A percentile compares a stretch with the other conserved stretches of the same genome.
phyloP scores from a whole-genome alignment of 768 basidiomycete species.

The Amanita exitialis region DNA sequence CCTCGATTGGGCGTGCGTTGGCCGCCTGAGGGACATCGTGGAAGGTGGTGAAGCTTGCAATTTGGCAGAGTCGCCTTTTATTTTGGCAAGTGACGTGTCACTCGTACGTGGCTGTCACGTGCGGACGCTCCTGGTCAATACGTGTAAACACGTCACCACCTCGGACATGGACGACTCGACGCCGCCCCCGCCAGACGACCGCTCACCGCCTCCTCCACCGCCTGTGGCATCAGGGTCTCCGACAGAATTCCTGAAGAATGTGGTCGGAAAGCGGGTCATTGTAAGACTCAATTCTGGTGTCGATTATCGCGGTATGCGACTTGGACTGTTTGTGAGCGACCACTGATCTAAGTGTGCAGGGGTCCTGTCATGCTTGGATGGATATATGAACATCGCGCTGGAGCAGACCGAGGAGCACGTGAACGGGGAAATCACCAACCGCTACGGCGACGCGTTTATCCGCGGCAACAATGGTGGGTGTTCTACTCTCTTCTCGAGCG shows the following conservation, averaged over 20 bases:
- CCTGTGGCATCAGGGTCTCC: conserved; percentile 65
- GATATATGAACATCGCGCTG: conserved; percentile 98
- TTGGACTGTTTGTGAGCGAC: not conserved
- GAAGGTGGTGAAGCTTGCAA: not conserved
- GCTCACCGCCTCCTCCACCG: conserved; percentile 27
- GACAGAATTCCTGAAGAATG: conserved; percentile 88
- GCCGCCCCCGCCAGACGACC: conserved; percentile 15
- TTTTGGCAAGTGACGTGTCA: conserved; percentile 7
- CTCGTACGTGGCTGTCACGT: conserved; percentile 7
- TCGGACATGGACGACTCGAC: not conserved
- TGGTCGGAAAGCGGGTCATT: conserved; percentile 93
- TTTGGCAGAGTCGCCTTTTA: not conserved
- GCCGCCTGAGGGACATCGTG: conserved; percentile 7
- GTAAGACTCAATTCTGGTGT: conserved; percentile 88
- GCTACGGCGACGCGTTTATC: conserved; percentile 93
- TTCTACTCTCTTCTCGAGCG: not conserved
- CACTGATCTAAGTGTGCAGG: conserved; percentile 34
- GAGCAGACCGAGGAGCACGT: conserved; percentile 98
- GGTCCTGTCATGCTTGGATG: conserved; percentile 88
- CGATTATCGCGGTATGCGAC: conserved; percentile 74
- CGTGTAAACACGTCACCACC: not conserved
- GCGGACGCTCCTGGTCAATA: not conserved
- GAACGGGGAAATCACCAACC: conserved; percentile 76
- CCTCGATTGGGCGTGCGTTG: conserved; percentile 4
- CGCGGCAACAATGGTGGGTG: conserved; percentile 83